A percentile compares a stretch with the other conserved stretches of the same genome.
phyloP scores from a whole-genome alignment of 768 basidiomycete genomes.

The Pleurotus tuber-regium region DNA sequence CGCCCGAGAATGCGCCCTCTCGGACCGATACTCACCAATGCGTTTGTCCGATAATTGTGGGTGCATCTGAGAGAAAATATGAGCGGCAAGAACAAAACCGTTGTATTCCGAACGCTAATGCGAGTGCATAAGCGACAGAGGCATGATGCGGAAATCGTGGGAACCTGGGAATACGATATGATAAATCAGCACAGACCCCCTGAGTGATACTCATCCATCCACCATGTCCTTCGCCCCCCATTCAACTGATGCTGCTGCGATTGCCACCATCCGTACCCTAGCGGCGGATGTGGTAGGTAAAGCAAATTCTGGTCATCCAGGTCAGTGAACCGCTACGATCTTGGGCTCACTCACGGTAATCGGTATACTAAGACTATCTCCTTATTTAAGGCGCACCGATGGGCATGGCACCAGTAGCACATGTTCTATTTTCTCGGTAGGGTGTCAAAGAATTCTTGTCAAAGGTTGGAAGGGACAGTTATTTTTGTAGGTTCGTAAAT shows the following conservation, averaged over 20 bases:
- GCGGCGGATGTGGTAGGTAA: conserved; percentile 77
- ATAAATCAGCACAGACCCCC: conserved; percentile 8
- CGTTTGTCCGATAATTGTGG: conserved; percentile 65
- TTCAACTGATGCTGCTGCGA: conserved; percentile 52
- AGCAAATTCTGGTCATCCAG: conserved; percentile 94
- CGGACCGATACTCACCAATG: conserved; percentile 41
- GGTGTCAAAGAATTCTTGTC: conserved; percentile 3
- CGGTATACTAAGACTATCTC: conserved; percentile 4
- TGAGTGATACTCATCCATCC: conserved; percentile 17
- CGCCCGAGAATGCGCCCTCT: conserved; percentile 7
- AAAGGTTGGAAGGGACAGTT: neutral
- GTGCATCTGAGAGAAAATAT: conserved; percentile 45
- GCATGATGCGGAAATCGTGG: conserved; percentile 6
- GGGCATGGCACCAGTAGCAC: conserved; percentile 87
- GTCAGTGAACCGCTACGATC: conserved; percentile 46
- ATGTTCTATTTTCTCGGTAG: conserved; percentile 77
- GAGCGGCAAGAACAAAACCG: conserved; percentile 4
- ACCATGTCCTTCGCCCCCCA: conserved; percentile 42
- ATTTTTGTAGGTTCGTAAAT: conserved; percentile 65
- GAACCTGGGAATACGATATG: conserved; percentile 10
- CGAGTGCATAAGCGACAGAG: neutral
- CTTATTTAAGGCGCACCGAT: conserved; percentile 77
- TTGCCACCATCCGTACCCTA: conserved; percentile 75
- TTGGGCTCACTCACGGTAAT: neutral
- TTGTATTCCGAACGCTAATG: conserved; percentile 1